These are phyloP conservation scores for Arachnopeziza araneosa DNA, from an alignment of 2,329 filamentous ascomycete genomes.

Conservation along the genomic window DNA sequence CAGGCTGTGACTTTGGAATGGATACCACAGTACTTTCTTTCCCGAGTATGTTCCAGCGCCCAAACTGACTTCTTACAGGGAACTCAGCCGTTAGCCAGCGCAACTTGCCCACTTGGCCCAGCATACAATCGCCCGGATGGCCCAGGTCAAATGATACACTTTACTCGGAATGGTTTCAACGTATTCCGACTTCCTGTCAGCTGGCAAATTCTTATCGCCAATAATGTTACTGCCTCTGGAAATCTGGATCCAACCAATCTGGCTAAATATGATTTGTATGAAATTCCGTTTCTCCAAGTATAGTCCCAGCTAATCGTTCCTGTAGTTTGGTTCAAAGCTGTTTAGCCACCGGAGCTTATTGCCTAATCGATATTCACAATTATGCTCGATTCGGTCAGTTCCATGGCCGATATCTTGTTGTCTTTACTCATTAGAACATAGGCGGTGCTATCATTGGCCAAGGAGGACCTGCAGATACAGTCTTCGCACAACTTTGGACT, in stretches of 20 bases:
- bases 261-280: conserved; percentile 41
- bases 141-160: conserved; percentile 19
- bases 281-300: background rate
- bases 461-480: conserved; percentile 53
- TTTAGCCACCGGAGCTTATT: conserved; percentile 50
- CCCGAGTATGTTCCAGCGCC: background rate
- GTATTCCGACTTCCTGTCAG: conserved; percentile 51
- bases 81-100: background rate
- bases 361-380: conserved; percentile 56
- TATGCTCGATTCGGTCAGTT: conserved; percentile 33
- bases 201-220: conserved; percentile 56
- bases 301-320: background rate
- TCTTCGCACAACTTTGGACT: conserved; percentile 52
- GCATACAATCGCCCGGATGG: background rate
- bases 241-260: conserved; percentile 43
- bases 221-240: conserved; percentile 44
- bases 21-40: background rate
- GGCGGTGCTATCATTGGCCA: conserved; percentile 55
- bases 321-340: conserved; percentile 48
- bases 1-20: background rate
- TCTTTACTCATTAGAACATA: background rate
- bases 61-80: background rate
- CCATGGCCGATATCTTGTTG: background rate
- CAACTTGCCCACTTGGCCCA: background rate
- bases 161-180: conserved; percentile 46